Evolutionary conservation across 2,329 filamentous ascomycete species (phyloP), one percentile per base, ranked within the genome.

Genomic region (Talaromyces sp.): DNA sequence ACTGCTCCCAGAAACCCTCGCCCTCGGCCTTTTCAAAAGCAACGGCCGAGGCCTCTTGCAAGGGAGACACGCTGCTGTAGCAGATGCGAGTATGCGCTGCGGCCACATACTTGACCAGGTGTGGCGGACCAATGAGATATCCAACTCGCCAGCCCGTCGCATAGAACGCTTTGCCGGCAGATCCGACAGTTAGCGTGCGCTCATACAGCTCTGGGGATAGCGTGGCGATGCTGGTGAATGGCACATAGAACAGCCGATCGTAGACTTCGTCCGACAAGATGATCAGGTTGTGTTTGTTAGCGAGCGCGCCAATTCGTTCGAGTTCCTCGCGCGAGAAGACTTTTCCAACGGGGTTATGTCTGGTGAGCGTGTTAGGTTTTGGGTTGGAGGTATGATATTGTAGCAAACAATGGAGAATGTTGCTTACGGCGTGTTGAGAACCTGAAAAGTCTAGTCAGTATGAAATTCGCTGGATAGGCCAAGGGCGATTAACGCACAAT

Each of bases 91-190:
- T 98, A 75, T 99, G 95, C 0, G 95, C 95, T 19, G 91, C 91
- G 11, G 90, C 86, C 35, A 96, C 93, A 73, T 96, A 90, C 73
- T 96, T 89, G 78, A 98, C 92, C 57, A 98, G 81, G 63, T 96
- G 85, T 58, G 91, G 85, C 0, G 90, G 91, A 0, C 95, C 95
- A 71, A 98, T 95, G 41, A 99, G 81, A 87, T 93, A 99, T 59
- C 95, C 90, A 66, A 98, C 93, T 61, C 95, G 88, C 95, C 95
- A 99, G 54, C 95, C 95, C 0, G 95, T 99, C 60, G 91, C 91
- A 72, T 98, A 98, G 77, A 99, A 99, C 81, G 95, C 96, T 84
- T 99, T 99, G 68, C 95, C 95, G 1, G 92, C 95, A 0, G 92
- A 96, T 21, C 95, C 95, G 31, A 99, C 95, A 0, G 95, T 98